Base-by-base conservation (phyloP, 495 filamentous ascomycete species). In the Cercophora sp. region DNA sequence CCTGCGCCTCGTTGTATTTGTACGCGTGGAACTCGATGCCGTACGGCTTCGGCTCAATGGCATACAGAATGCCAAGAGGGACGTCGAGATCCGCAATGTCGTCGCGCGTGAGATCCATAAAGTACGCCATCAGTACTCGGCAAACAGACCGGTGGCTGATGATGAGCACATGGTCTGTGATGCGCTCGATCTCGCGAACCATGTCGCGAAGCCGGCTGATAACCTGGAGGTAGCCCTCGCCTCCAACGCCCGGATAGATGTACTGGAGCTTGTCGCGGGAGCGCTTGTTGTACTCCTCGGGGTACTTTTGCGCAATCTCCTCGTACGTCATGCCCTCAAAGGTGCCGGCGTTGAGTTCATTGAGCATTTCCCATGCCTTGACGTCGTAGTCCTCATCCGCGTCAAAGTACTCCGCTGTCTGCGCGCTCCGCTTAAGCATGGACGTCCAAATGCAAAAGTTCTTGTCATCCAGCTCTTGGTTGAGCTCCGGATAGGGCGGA, bases 381-480 rank as follows among this genome's bases (percentile, higher is more conserved):
- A 92, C 82, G 56, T 97, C 93, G 63, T 89, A 98, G 20, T 96
- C 89, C n/a, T 98, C 93, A 55, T 97, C 93, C 48, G 89, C 86
- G 25, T 79, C 73, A 68, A 97, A 98, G 62, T 85, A 82, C 47
- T 91, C 79, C 0, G 87, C 89, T 1, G 91, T 91, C 59, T 94
- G 79, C 41, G 92, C 79, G 44, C 86, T 87, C 40, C 93, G 85
- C 59, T 87, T 85, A 58, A 98, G 82, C 92, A 96, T 97, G 9
- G 88, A 93, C 9, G 92, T 96, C 93, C 93, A 98, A 20, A 98
- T 88, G 67, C 93, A 98, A 66, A 96, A 96, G 61, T 91, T 93
- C 71, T 94, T 95, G 20, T 85, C 80, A 31, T 80, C 70, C 5
- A 82, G 74, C 23, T 81, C 79, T 25, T 79, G 70, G 49, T 70